Evolutionary conservation across 345 rosid genomes (phyloP).

Genomic region (Dovyalis caffra): DNA sequence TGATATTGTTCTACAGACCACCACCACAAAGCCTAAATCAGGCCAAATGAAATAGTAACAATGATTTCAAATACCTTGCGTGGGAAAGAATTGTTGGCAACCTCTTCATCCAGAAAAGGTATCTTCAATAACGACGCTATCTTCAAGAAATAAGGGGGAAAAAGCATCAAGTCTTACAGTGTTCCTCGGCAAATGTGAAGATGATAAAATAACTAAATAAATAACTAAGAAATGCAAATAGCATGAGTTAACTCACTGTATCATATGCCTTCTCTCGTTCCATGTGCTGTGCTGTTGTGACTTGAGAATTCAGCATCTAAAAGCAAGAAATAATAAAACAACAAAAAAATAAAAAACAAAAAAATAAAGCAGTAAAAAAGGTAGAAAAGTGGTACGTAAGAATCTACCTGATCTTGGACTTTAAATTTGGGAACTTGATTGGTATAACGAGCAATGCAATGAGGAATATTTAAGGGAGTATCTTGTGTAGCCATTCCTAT

Average conservation of each 20-base stretch:
- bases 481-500: conserved; percentile 84
- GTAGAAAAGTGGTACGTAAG: not conserved
- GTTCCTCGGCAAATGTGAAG: not conserved
- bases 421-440: conserved; percentile 41
- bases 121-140: conserved; percentile 83
- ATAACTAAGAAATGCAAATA: not conserved
- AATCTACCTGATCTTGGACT: conserved; percentile 69
- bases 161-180: not conserved
- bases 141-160: conserved; percentile 28
- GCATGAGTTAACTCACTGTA: conserved; percentile 44
- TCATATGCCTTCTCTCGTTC: conserved; percentile 89
- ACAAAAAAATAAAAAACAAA: conserved; percentile 1
- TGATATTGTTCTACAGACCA: not conserved
- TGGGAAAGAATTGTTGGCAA: conserved; percentile 60
- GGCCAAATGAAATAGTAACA: not conserved
- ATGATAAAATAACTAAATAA: too few relatives aligned
- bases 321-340: too few relatives aligned
- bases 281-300: conserved; percentile 67
- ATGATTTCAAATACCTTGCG: conserved; percentile 53
- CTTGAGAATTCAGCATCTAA: conserved; percentile 79
- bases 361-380: not conserved
- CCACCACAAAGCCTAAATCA: not conserved
- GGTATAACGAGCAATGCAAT: conserved; percentile 76
- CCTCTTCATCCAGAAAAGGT: conserved; percentile 75
- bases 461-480: conserved; percentile 62